Conservation (phyloP, 1,284 basidiomycete genomes). For the Marasmius fiardii region DNA sequence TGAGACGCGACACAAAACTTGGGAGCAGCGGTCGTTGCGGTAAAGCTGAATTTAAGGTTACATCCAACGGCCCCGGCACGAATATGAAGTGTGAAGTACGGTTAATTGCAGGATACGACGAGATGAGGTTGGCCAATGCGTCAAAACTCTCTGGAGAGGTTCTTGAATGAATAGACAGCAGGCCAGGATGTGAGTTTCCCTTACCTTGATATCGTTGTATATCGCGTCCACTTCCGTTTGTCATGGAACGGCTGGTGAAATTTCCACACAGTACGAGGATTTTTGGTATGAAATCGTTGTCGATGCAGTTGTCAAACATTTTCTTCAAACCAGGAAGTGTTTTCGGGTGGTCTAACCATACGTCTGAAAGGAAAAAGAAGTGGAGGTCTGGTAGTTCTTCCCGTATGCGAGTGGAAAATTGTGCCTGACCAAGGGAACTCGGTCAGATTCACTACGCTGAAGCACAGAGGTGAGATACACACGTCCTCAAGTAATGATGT, state of each 20-base stretch:
- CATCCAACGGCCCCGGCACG: constrained; percentile 91
- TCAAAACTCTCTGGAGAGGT: constrained; percentile 74
- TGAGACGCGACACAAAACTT: constrained; percentile 67
- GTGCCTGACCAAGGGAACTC: constrained; percentile 38
- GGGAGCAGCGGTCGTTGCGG: constrained; percentile 81
- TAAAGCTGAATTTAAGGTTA: constrained; percentile 72
- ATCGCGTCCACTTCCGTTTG: constrained; percentile 75
- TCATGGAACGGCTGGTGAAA: constrained; percentile 83
- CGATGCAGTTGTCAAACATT: constrained; percentile 91
- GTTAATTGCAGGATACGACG: constrained; percentile 75
- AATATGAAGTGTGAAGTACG: constrained; percentile 87
- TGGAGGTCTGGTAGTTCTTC: constrained; percentile 74
- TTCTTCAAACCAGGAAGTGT: constrained; percentile 78
- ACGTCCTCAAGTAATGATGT: constrained; percentile 94
- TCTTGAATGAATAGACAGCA: constrained; percentile 7
- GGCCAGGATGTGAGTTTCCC: constrained; percentile 2
- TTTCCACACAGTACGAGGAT: constrained; percentile 94
- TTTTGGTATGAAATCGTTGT: constrained; percentile 82
- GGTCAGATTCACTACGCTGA: neutral
- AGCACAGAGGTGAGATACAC: constrained; percentile 23
- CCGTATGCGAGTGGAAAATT: constrained; percentile 57
- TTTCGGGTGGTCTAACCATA: constrained; percentile 89
- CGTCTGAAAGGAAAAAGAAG: constrained; percentile 94
- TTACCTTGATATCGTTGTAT: constrained; percentile 83
- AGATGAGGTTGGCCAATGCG: constrained; percentile 80